Conservation (phyloP, 2,329 filamentous ascomycete genomes). For the Aspergillus fumigatus region DNA sequence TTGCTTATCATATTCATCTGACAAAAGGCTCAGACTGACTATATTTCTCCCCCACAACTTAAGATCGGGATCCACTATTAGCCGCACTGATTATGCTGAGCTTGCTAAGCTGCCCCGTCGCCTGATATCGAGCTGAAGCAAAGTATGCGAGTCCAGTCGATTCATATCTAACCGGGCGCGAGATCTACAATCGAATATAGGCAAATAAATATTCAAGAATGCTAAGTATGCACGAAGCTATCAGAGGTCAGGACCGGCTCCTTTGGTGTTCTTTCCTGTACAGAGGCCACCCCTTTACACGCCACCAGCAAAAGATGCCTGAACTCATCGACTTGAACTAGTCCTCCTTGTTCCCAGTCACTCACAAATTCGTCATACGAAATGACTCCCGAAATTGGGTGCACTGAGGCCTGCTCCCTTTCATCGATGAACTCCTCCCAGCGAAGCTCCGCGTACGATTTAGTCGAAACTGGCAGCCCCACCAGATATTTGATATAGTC, state of each 20-base stretch:
- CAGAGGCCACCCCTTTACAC: not conserved
- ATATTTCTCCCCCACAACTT: not conserved
- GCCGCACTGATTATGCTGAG: not conserved
- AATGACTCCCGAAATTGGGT: not conserved
- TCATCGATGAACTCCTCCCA: not conserved
- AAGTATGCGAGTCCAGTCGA: not conserved
- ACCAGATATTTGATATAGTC: constrained; percentile 1
- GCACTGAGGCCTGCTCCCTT: no score
- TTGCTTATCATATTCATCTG: not conserved
- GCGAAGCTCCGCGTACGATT: not conserved
- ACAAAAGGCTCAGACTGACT: not conserved
- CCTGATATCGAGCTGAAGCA: not conserved
- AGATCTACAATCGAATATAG: not conserved
- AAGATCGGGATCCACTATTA: not conserved
- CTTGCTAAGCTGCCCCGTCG: not conserved
- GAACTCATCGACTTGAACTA: not conserved
- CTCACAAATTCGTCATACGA: constrained; percentile 3
- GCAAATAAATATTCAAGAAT: not conserved
- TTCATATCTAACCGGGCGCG: not conserved
- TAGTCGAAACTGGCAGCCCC: constrained; percentile 1
- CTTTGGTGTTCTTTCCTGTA: not conserved
- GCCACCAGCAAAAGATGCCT: not conserved
- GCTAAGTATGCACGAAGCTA: not conserved
- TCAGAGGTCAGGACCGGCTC: not conserved
- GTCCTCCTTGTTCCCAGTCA: not conserved